These are phyloP conservation scores for Umbilicus rupestris DNA, from an alignment of 164 flowering plant species.

Conservation along the genomic window DNA sequence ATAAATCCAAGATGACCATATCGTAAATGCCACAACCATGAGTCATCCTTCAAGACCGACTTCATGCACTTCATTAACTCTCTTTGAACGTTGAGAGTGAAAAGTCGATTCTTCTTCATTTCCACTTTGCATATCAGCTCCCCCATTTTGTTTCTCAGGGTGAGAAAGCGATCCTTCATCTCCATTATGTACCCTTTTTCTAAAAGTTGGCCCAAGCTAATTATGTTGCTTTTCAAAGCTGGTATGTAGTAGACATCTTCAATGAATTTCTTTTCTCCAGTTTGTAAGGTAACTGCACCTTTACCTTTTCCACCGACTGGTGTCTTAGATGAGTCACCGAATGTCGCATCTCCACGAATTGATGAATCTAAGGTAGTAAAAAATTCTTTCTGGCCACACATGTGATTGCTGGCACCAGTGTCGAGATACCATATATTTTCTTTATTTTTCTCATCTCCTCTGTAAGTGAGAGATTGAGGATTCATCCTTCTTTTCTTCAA, in stretches of 20 bases:
- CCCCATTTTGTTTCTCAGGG: no score
- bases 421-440: neutral
- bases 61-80: neutral
- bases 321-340: conserved; percentile 8
- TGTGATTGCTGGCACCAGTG: no score
- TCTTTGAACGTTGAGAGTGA: neutral
- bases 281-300: neutral
- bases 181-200: no score
- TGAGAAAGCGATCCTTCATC: no score
- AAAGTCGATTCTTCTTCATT: neutral
- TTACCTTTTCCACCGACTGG: conserved; percentile 10
- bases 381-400: no score
- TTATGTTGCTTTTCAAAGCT: no score
- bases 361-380: no score
- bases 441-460: neutral
- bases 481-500: neutral
- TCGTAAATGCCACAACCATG: no score
- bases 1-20: no score
- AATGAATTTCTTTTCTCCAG: conserved; percentile 4
- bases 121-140: no score
- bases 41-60: neutral
- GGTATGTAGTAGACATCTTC: no score
- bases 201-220: no score
- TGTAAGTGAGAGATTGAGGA: neutral
- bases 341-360: neutral